Conservation (phyloP, 331 rosid genomes). For the Malus hybrid region DNA sequence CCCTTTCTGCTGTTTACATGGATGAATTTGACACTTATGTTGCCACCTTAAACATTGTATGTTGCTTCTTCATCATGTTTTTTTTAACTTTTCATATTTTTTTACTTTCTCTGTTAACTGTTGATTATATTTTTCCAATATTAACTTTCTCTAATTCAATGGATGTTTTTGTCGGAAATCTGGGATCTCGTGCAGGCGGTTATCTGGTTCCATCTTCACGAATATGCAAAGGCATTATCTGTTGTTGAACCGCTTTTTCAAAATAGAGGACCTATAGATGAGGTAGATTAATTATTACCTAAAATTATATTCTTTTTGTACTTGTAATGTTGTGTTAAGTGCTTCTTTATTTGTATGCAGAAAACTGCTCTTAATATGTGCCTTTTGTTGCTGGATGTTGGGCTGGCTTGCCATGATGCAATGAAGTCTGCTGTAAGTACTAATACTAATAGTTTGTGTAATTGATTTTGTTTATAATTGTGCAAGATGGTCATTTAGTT, state of each 20-base stretch:
- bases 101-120: background rate
- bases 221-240: constrained; percentile 64
- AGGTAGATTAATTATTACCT: constrained; percentile 43
- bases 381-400: constrained; percentile 88
- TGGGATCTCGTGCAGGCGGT: constrained; percentile 49
- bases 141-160: constrained; percentile 9
- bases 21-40: constrained; percentile 73
- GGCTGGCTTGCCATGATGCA: constrained; percentile 86
- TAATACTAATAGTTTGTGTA: constrained; percentile 12
- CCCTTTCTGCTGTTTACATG: constrained; percentile 44
- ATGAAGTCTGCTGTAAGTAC: constrained; percentile 88
- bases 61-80: constrained; percentile 3
- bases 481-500: background rate
- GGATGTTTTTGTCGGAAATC: background rate
- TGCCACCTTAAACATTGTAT: constrained; percentile 71
- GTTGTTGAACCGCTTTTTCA: constrained; percentile 85
- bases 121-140: background rate
- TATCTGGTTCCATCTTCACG: constrained; percentile 91
- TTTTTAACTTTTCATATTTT: background rate
- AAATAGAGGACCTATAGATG: constrained; percentile 83
- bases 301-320: constrained; percentile 6
- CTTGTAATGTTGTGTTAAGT: constrained; percentile 19
- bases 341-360: constrained; percentile 37
- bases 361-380: constrained; percentile 85
- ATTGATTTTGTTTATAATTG: constrained; percentile 1